These are phyloP conservation scores for Paracorniculantispora psalliotae DNA, from an alignment of 2,329 filamentous ascomycete species.

Conservation along the genomic window DNA sequence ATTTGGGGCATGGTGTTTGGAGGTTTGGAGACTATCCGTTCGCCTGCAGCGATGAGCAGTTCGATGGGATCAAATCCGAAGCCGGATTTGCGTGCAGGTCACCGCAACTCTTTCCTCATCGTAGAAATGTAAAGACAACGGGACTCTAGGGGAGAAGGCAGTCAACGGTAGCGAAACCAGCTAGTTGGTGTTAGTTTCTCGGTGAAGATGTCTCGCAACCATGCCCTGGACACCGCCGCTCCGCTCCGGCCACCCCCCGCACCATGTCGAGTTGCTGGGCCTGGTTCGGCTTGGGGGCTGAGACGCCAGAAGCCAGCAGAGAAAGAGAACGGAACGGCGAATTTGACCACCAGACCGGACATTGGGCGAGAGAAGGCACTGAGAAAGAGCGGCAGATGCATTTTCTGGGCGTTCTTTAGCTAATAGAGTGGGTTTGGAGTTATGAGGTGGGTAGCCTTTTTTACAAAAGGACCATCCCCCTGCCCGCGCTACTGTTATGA, in stretches of 20 bases:
- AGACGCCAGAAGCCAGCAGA: neutral
- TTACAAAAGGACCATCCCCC: conserved; percentile 14
- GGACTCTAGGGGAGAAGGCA: neutral
- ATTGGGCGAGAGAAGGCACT: neutral
- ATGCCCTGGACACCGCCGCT: neutral
- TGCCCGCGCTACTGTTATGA: conserved; percentile 9
- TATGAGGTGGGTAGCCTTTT: conserved; percentile 3
- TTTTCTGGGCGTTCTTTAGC: neutral
- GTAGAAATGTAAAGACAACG: neutral
- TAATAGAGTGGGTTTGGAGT: conserved; percentile 4
- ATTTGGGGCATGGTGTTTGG: conserved; percentile 5
- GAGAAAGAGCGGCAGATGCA: conserved; percentile 5
- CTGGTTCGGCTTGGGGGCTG: conserved; percentile 6
- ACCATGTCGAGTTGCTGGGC: neutral
- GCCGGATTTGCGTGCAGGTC: conserved; percentile 9
- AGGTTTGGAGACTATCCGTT: neutral
- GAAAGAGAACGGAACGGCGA: neutral
- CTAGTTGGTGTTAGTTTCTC: too few species aligned
- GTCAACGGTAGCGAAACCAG: neutral
- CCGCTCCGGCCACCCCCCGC: too few species aligned
- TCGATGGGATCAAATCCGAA: conserved; percentile 7
- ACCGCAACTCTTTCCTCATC: neutral
- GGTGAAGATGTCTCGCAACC: neutral
- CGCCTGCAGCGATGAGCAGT: neutral
- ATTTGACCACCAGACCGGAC: neutral